Conservation (phyloP, 163 green algal genomes). For the Smithsoniella earleae region DNA sequence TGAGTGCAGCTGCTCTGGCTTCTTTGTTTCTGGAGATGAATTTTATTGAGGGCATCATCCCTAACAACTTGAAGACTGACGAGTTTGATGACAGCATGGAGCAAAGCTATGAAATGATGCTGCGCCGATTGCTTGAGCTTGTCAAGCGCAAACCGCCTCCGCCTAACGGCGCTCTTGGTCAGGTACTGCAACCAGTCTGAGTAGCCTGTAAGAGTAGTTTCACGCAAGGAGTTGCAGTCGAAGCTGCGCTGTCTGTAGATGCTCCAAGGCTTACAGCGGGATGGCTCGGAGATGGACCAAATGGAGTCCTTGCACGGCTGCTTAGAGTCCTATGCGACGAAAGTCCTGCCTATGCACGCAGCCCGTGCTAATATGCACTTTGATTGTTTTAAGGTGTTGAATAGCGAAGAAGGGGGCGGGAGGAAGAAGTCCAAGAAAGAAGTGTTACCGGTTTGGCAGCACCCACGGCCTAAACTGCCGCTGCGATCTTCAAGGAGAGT, state of each 20-base stretch:
- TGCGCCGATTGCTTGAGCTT: conserved; percentile 4
- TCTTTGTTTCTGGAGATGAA: conserved; percentile 29
- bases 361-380: conserved; percentile 28
- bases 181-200: no score
- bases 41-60: conserved; percentile 21
- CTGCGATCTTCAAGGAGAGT: background rate
- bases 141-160: conserved; percentile 19
- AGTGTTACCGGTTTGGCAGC: conserved; percentile 2
- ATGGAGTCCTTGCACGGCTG: conserved; percentile 28
- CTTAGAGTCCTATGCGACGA: conserved; percentile 22
- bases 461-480: background rate
- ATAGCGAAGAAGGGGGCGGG: background rate
- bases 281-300: conserved; percentile 28
- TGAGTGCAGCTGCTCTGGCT: conserved; percentile 23
- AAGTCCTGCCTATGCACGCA: conserved; percentile 1
- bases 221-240: no score
- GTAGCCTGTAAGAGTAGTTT: no score
- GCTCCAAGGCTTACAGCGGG: background rate
- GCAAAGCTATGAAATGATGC: conserved; percentile 22
- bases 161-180: background rate
- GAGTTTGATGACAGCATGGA: conserved; percentile 24
- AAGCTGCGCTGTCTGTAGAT: background rate
- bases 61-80: conserved; percentile 19
- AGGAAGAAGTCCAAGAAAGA: conserved; percentile 8
- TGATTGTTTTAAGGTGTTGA: conserved; percentile 28